Base-by-base conservation (phyloP, 2,329 filamentous ascomycete species). In the Triangularia setosa region DNA sequence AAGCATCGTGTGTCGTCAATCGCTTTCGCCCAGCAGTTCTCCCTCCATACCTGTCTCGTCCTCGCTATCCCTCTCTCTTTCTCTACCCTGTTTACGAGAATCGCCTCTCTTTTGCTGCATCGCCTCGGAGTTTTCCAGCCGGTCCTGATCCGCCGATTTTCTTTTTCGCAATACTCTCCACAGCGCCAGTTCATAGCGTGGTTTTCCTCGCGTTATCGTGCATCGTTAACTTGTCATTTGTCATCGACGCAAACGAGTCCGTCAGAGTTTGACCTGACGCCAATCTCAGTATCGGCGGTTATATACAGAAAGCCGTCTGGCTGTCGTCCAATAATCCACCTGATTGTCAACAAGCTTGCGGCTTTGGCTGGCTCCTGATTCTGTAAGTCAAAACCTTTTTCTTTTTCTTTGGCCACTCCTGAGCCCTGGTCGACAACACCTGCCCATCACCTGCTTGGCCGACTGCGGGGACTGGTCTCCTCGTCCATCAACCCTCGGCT, bases 341-440 rank as follows among this genome's bases (percentile, higher is more conserved):
- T 62, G 60, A 48, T 52, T n/a, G n/a, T 53, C n/a, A 61, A 65
- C 53, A 57, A 63, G 63, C 63, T 63, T 63, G 52, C 54, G 27
- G 23, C 35, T 40, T 62, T 58, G 48, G 54, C 28, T 61, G 52
- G 12, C 18, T 44, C 55, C 21, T 55, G 28, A 63, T 61, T 56
- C 35, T 55, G 66, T 68, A 68, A 66, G 66, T 66, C 18, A 23
- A 60, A 66, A 66, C 60, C 48, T 66, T 64, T 44, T 61, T 61
- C 54, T 44, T 53, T 53, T 60, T 27, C 14, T 9, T 18, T 11
- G 12, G 28, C 21, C n/a, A 4, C 27, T 16, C 27, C 21, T 30
- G 44, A 53, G 23, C 62, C 27, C 8, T 28, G 52, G 21, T 52
- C 44, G 21, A 59, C 30, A 28, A 25, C n/a, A 21, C 5, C 12